Evolutionary conservation across 2,329 filamentous ascomycete genomes (phyloP), one percentile per base, ranked within the genome.

Genomic region (Aspergillus sp.): DNA sequence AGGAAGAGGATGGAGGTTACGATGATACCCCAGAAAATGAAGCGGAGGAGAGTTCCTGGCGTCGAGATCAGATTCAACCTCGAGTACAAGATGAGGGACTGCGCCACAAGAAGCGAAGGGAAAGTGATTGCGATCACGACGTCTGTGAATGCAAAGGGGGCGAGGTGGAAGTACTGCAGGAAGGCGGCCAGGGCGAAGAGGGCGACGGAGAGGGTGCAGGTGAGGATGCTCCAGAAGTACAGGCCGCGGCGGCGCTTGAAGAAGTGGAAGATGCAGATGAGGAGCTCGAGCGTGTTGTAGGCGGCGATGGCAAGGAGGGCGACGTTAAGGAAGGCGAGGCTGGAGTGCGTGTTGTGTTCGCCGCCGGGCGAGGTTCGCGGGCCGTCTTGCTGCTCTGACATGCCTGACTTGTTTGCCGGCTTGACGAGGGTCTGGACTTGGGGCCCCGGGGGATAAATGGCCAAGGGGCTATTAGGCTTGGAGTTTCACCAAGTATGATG

Each of bases 211-310:
- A 71, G 68, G 7, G 77, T 75, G 2, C 79, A 74, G 11, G 75
- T 61, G 22, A 81, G 66, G 57, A 81, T 69, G 58, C 76, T 80
- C 76, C 77, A 83, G 67, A 83, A 83, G 66, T 83, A 83, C 1
- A 82, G 68, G 0, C 80, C 79, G 8, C 64, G 68, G 56, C 75
- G 76, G 30, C 67, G 69, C 46, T 72, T 75, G 71, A 83, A 83
- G 7, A 76, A 78, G 54, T 75, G 70, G 57, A 80, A 80, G 25
- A 81, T 72, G 57, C 77, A 72, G 45, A 80, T 66, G 43, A 76
- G 69, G 7, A 82, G 74, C 59, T 82, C 81, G 34, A 81, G 45
- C 17, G 75, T 74, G 59, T 80, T 82, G 67, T 81, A 82, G 41
- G 45, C 41, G 1, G 61, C 57, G 15, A 66, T 38, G 19, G 64